Percentiles rank a stretch among this genome's conserved stretches.
Evolutionary conservation across 352 stramenopile species (phyloP).

Genomic region (Phytopythium oedochilum): DNA sequence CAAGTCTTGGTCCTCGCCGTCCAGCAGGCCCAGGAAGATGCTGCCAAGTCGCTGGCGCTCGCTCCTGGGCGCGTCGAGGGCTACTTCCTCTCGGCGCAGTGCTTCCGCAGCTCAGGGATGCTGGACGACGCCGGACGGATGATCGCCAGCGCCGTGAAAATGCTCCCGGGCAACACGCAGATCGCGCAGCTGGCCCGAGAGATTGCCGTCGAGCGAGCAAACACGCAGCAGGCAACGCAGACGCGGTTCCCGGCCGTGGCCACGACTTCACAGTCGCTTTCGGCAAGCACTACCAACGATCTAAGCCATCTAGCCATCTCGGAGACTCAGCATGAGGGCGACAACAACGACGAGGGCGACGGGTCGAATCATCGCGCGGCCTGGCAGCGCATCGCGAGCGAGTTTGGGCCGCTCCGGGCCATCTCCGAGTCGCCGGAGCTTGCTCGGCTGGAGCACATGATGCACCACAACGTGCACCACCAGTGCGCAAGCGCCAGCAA

Average conservation of each 20-base stretch:
- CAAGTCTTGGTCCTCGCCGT: constrained; percentile 22
- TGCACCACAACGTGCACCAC: constrained; percentile 58
- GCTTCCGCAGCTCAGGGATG: constrained; percentile 1
- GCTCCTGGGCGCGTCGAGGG: not conserved
- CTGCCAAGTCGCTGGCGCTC: constrained; percentile 14
- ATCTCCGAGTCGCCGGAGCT: constrained; percentile 24
- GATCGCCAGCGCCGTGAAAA: not conserved
- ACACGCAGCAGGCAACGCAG: not conserved
- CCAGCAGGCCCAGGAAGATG: constrained; percentile 40
- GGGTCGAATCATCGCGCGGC: constrained; percentile 5
- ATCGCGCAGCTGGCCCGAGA: constrained; percentile 5
- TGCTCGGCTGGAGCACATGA: constrained; percentile 32
- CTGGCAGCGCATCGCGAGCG: constrained; percentile 13
- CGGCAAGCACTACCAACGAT: not conserved
- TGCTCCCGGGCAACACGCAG: not conserved
- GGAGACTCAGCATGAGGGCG: constrained; percentile 7
- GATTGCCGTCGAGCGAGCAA: not conserved
- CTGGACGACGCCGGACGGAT: not conserved
- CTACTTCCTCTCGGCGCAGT: constrained; percentile 5
- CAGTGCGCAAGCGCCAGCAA: constrained; percentile 30
- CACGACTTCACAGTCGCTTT: not conserved
- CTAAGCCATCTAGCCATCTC: not conserved
- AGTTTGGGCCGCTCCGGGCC: constrained; percentile 23
- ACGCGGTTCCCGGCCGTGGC: not conserved
- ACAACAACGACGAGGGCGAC: constrained; percentile 25